Evolutionary conservation across 2,329 filamentous ascomycete species (phyloP).

Genomic region (Incumbomyces lentus): DNA sequence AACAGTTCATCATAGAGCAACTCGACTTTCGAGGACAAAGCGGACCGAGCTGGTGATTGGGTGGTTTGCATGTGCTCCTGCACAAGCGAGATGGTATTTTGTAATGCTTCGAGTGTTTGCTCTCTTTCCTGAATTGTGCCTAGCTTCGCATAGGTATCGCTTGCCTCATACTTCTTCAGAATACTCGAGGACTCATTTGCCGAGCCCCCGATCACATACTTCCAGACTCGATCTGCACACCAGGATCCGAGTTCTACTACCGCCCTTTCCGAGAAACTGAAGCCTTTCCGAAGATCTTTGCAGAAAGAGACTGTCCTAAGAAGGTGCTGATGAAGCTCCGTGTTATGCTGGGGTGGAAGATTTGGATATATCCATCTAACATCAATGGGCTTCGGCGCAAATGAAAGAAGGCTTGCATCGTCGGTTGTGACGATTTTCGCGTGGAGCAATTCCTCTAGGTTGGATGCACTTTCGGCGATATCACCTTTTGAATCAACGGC

Average conservation of each 20-base stretch:
- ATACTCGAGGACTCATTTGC: constrained; percentile 9
- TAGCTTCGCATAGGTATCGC: constrained; percentile 8
- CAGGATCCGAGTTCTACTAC: constrained; percentile 64
- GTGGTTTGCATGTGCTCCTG: constrained; percentile 13
- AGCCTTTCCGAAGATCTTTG: constrained; percentile 44
- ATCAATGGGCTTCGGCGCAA: constrained; percentile 50
- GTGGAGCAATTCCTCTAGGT: constrained; percentile 65
- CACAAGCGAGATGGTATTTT: constrained; percentile 12
- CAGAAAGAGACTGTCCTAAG: constrained; percentile 43
- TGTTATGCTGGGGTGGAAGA: constrained; percentile 47
- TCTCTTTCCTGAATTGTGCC: constrained; percentile 8
- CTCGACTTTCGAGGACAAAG: constrained; percentile 56
- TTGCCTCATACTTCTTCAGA: constrained; percentile 13
- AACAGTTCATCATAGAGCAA: constrained; percentile 51
- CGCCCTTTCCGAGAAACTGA: constrained; percentile 49
- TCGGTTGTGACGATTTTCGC: constrained; percentile 71
- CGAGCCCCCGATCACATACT: constrained; percentile 48
- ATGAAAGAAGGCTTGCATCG: constrained; percentile 49
- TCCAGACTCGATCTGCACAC: constrained; percentile 77
- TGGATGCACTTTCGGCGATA: constrained; percentile 55
- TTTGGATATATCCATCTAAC: constrained; percentile 48
- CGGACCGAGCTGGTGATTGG: constrained; percentile 20
- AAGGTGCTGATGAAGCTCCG: constrained; percentile 53
- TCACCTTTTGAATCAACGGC: constrained; percentile 77
- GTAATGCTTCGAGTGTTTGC: constrained; percentile 8